Conservation (phyloP, 2,329 filamentous ascomycete species). For the Lachnellula hyalina region DNA sequence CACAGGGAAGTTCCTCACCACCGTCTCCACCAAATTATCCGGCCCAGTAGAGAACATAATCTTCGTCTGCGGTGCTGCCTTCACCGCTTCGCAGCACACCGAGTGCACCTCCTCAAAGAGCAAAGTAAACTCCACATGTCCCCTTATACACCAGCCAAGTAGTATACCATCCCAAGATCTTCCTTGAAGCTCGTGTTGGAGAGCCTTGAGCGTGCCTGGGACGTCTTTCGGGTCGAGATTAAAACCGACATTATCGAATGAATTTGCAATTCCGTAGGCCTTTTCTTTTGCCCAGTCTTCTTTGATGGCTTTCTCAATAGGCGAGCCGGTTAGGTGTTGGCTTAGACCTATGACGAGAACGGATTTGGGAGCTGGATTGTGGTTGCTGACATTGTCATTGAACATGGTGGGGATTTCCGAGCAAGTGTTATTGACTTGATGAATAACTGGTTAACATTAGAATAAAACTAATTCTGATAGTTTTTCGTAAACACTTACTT, state of each 20-base stretch:
- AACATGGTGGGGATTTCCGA: not conserved
- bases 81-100: not conserved
- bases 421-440: not conserved
- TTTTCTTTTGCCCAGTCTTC: constrained; percentile 6
- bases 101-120: constrained; percentile 5
- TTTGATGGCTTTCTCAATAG: constrained; percentile 2
- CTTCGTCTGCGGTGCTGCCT: not conserved
- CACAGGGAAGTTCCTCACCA: constrained; percentile 6
- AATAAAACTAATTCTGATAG: no score
- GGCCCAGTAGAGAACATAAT: constrained; percentile 7
- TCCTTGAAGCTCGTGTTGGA: not conserved
- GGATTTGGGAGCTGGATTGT: not conserved
- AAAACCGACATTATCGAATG: constrained; percentile 5
- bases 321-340: constrained; percentile 1
- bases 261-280: not conserved
- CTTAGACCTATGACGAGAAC: constrained; percentile 3
- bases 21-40: constrained; percentile 8
- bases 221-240: constrained; percentile 2
- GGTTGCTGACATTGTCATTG: not conserved
- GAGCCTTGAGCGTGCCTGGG: not conserved
- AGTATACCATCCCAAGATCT: constrained; percentile 8
- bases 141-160: constrained; percentile 9
- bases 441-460: not conserved
- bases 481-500: no score
- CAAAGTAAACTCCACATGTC: constrained; percentile 8